Evolutionary conservation across 345 rosid genomes (phyloP).

Genomic region (Lepidium sativum): DNA sequence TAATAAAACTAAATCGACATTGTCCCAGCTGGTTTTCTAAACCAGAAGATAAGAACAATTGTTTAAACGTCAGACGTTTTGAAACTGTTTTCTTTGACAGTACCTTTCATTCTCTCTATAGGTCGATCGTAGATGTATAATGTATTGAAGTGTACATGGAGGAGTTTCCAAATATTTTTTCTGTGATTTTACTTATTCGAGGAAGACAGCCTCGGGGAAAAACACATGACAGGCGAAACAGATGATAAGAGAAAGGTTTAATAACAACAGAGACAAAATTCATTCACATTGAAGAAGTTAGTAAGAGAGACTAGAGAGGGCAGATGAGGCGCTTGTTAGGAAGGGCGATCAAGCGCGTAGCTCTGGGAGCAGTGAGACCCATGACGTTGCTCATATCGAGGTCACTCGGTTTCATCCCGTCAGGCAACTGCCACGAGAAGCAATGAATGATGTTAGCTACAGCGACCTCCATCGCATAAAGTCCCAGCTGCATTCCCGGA

Average conservation of each 20-base stretch:
- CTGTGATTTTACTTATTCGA: background rate
- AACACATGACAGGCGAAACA: background rate
- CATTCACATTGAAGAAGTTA: background rate
- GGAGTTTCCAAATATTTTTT: background rate
- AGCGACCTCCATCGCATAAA: constrained; percentile 60
- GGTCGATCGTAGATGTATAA: background rate
- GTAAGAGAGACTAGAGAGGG: constrained; percentile 11
- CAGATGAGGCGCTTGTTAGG: constrained; percentile 48
- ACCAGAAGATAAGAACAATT: no score
- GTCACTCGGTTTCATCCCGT: constrained; percentile 79
- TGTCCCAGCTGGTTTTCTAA: no score
- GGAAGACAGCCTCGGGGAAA: background rate
- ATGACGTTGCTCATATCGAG: constrained; percentile 74
- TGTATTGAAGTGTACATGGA: background rate
- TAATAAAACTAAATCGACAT: no score
- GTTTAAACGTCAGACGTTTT: background rate
- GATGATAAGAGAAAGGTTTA: background rate
- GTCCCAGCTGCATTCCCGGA: constrained; percentile 92
- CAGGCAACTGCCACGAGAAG: constrained; percentile 76
- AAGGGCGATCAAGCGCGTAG: constrained; percentile 57
- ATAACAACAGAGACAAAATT: background rate
- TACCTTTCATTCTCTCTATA: background rate
- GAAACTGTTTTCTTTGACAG: background rate
- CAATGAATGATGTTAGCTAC: constrained; percentile 72
- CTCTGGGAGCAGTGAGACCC: constrained; percentile 84